phyloP scores from a whole-genome alignment of 225 moss, liverwort and hornwort genomes.

The Pseudoscleropodium purum region DNA sequence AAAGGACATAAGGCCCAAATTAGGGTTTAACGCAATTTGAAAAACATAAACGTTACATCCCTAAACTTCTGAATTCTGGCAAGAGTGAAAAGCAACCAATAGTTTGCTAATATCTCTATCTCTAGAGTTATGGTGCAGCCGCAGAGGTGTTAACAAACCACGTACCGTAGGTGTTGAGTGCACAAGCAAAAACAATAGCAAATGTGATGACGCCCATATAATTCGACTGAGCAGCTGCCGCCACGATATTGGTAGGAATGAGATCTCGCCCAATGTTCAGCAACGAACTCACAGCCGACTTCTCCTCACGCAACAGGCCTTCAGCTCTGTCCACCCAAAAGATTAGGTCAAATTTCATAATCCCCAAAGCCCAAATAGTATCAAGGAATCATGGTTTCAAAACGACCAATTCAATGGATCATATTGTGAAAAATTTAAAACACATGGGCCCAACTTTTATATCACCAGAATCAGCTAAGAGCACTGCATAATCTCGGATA shows the following conservation, averaged over 20 bases:
- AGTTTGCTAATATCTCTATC: not conserved
- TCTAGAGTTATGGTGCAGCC: not conserved
- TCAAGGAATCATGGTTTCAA: not conserved
- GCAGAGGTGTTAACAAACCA: not conserved
- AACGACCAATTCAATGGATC: not conserved
- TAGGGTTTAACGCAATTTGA: not conserved
- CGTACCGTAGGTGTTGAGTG: constrained; percentile 59
- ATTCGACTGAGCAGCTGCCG: constrained; percentile 61
- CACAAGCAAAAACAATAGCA: constrained; percentile 60
- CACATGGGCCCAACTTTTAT: not conserved
- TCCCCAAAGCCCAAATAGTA: not conserved
- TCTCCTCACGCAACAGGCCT: constrained; percentile 22
- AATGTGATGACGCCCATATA: constrained; percentile 79
- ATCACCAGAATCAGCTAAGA: not conserved
- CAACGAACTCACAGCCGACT: constrained; percentile 60
- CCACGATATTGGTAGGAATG: constrained; percentile 73
- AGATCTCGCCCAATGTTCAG: constrained; percentile 82
- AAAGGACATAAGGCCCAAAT: too few relatives aligned
- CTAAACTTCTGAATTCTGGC: not conserved
- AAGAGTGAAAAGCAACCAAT: not conserved
- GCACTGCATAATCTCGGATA: not conserved
- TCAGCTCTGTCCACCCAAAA: constrained; percentile 10
- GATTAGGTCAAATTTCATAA: not conserved
- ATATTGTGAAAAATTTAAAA: not conserved
- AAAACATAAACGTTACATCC: not conserved